Evolutionary conservation across 345 rosid genomes (phyloP).

Genomic region (Pugionium cornutum): DNA sequence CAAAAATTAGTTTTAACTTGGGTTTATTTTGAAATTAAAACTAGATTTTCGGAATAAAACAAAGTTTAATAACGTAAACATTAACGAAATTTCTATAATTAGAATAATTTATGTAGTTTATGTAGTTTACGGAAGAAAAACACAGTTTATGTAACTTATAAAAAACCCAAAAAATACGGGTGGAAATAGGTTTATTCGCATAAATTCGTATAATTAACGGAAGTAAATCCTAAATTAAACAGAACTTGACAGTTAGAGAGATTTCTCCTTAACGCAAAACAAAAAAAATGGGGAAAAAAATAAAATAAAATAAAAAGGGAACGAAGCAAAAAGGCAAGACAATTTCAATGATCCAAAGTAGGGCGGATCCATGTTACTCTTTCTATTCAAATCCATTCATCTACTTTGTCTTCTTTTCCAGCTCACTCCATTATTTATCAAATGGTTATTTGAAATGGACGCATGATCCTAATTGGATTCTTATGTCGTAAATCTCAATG

Average conservation of each 20-base stretch:
- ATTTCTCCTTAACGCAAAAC: not conserved
- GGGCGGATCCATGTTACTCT: constrained; percentile 13
- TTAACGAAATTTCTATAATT: too few species aligned
- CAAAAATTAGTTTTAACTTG: too few species aligned
- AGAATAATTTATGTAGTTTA: too few species aligned
- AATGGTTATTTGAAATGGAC: constrained; percentile 12
- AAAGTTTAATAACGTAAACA: too few species aligned
- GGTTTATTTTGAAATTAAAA: too few species aligned
- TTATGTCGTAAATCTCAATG: not conserved
- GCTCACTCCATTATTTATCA: constrained; percentile 13
- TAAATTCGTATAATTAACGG: too few species aligned
- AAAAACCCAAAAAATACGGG: too few species aligned
- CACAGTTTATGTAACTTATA: too few species aligned
- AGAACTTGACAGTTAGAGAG: not conserved
- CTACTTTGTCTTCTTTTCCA: constrained; percentile 29
- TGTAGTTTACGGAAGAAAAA: too few species aligned
- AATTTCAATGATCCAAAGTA: constrained; percentile 15
- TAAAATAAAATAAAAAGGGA: constrained; percentile 8
- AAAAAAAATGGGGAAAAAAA: constrained; percentile 12
- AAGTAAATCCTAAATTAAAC: too few species aligned
- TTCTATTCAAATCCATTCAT: constrained; percentile 20
- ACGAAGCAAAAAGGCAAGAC: not conserved
- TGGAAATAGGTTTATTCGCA: too few species aligned
- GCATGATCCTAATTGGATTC: constrained; percentile 16
- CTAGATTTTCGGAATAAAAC: too few species aligned